Percentiles rank a stretch among this genome's conserved stretches.
Evolutionary conservation across 2,329 filamentous ascomycete genomes (phyloP).

Genomic region (Phaeophleospora eucalypticola): DNA sequence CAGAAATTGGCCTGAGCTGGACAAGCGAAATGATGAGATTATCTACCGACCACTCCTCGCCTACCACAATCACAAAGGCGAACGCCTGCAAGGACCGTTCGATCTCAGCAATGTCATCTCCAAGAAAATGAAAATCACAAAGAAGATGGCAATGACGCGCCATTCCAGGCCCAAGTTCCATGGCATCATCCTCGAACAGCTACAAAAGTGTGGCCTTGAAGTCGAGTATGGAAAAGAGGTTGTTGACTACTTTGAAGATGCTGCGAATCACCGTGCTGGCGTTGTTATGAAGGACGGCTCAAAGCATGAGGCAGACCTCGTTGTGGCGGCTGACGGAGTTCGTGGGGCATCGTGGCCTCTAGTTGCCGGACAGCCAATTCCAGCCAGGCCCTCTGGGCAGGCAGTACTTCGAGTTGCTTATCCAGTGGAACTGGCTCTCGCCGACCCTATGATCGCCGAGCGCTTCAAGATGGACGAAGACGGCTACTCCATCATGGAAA

Average conservation of each 20-base stretch:
- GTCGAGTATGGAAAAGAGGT: constrained; percentile 41
- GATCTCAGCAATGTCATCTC: background rate
- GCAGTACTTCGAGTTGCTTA: constrained; percentile 15
- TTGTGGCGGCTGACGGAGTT: constrained; percentile 36
- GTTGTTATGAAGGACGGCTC: constrained; percentile 36
- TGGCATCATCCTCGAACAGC: constrained; percentile 48
- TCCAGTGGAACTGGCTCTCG: constrained; percentile 11
- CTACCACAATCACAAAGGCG: constrained; percentile 2
- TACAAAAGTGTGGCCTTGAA: constrained; percentile 40
- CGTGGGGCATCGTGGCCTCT: constrained; percentile 42
- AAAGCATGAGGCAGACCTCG: constrained; percentile 38
- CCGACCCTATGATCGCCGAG: constrained; percentile 9
- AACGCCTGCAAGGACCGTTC: constrained; percentile 2
- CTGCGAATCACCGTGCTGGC: constrained; percentile 20
- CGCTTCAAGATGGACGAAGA: constrained; percentile 6
- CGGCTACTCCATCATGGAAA: constrained; percentile 2
- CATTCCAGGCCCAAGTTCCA: constrained; percentile 16
- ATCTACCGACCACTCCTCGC: constrained; percentile 1
- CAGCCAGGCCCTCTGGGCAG: constrained; percentile 10
- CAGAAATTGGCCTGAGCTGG: constrained; percentile 52
- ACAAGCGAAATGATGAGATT: constrained; percentile 25
- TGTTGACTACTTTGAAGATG: constrained; percentile 45
- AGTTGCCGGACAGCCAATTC: constrained; percentile 36
- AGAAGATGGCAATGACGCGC: background rate
- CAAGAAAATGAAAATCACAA: background rate